A percentile compares a stretch with the other conserved stretches of the same genome.
Conservation (phyloP, 2,329 filamentous ascomycete species). For the Blastomyces emzantsi region DNA sequence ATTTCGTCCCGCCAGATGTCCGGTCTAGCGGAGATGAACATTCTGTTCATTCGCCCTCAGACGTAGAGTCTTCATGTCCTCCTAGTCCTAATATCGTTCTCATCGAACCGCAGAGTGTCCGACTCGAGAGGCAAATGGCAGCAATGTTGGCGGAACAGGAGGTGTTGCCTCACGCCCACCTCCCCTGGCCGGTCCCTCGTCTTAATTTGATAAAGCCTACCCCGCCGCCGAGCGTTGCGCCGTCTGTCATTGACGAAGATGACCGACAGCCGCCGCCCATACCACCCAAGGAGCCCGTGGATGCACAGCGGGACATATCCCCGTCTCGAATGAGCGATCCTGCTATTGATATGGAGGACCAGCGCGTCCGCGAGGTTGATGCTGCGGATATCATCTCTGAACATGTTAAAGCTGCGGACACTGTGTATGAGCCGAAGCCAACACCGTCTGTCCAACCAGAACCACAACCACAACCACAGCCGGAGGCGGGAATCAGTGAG, state of each 20-base stretch:
- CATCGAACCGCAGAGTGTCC: slow-evolving; percentile 24
- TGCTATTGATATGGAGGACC: slow-evolving; percentile 1
- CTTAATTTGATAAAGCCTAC: slow-evolving; percentile 51
- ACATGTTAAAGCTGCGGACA: slow-evolving; percentile 4
- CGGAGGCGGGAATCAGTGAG: background rate
- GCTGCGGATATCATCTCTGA: background rate
- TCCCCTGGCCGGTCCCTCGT: slow-evolving; percentile 43
- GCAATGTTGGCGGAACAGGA: slow-evolving; percentile 15
- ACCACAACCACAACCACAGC: background rate
- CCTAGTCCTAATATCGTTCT: slow-evolving; percentile 26
- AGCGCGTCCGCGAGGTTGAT: background rate
- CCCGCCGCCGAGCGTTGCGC: slow-evolving; percentile 43
- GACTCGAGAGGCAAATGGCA: slow-evolving; percentile 17
- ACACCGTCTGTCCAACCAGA: background rate
- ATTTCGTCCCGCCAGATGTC: slow-evolving; percentile 35
- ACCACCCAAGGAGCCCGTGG: background rate
- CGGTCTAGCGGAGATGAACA: slow-evolving; percentile 34
- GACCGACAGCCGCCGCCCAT: background rate
- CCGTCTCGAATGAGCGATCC: slow-evolving; percentile 2
- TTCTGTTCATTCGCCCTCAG: slow-evolving; percentile 12
- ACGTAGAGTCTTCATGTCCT: slow-evolving; percentile 14
- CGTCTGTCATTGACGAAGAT: slow-evolving; percentile 27
- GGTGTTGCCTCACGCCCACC: slow-evolving; percentile 17
- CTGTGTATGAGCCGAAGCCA: background rate
- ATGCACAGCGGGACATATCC: background rate